Base-by-base conservation (phyloP, 768 basidiomycete species). In the Russula dissimulans region DNA sequence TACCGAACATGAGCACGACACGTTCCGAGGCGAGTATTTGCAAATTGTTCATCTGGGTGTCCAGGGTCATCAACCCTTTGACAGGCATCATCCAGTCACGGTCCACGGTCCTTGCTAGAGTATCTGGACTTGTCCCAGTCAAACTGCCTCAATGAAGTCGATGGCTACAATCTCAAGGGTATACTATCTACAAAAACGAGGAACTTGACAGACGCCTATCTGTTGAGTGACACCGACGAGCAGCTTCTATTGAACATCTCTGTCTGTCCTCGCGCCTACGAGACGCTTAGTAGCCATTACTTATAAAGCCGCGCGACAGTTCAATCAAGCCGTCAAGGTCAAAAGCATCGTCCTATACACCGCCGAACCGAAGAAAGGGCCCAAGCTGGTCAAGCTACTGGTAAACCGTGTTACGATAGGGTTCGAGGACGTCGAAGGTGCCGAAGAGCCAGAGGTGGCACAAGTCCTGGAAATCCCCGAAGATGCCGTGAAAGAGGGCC, bases 221-320 rank as follows among this genome's bases (percentile, higher is more conserved):
- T 89, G 56, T 74, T 80, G 61, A 87, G 85, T 66, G 86, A 89
- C 68, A 81, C 79, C 2, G 88, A 90, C 64, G 88, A 85, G 64
- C 84, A 90, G 69, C 76, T 90, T 7, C 72, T 90, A 29, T 59
- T 90, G 50, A 87, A 75, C 65, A 77, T 90, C 56, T 76, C 79
- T n/a, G 86, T 87, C 67, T 65, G 82, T 75, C 26, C 63, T 43
- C 45, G 41, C 32, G 5, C 11, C 47, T 44, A 32, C 42, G 34
- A 36, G 31, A n/a, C 14, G 29, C 34, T 44, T 18, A 4, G 48
- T n/a, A n/a, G 36, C 43, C 17, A 14, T 44, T 48, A n/a, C 54
- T 52, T 29, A 41, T 17, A 38, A 47, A 32, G 42, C 29, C 5
- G 41, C 55, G 17, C 11, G 11, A 45, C 61, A 86, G 86, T 88